Percentiles rank a stretch among this genome's conserved stretches.
phyloP scores from a whole-genome alignment of 2,329 filamentous ascomycete genomes.

The Aspergillus latus region DNA sequence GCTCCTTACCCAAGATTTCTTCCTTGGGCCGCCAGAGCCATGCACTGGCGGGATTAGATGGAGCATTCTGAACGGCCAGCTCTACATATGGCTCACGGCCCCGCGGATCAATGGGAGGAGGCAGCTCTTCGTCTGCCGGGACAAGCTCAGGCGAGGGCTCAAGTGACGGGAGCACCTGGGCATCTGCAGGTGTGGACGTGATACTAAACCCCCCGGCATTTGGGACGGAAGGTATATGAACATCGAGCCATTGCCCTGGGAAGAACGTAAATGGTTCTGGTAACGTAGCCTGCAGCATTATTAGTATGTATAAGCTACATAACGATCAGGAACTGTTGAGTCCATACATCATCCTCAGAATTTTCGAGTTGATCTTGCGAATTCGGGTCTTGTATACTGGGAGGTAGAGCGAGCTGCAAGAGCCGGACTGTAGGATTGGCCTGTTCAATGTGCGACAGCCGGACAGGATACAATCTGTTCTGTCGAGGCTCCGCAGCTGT shows the following conservation, averaged over 20 bases:
- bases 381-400: slow-evolving; percentile 36
- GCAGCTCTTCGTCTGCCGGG: slow-evolving; percentile 22
- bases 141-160: slow-evolving; percentile 20
- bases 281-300: slow-evolving; percentile 21
- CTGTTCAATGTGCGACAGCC: slow-evolving; percentile 59
- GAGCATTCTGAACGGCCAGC: slow-evolving; percentile 72
- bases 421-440: slow-evolving; percentile 68
- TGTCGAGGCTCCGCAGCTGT: slow-evolving; percentile 74
- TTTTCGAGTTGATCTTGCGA: slow-evolving; percentile 14
- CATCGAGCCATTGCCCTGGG: slow-evolving; percentile 86
- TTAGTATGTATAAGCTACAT: background rate
- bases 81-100: slow-evolving; percentile 61
- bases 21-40: slow-evolving; percentile 68
- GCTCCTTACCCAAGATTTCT: slow-evolving; percentile 58
- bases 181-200: slow-evolving; percentile 68
- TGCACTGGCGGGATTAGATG: slow-evolving; percentile 68
- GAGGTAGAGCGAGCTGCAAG: slow-evolving; percentile 62
- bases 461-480: slow-evolving; percentile 62
- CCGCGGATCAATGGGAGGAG: slow-evolving; percentile 23
- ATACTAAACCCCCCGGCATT: slow-evolving; percentile 86
- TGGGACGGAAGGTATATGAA: slow-evolving; percentile 66
- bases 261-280: slow-evolving; percentile 59
- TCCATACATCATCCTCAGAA: slow-evolving; percentile 47
- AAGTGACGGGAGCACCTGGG: slow-evolving; percentile 36
- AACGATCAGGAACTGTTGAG: background rate